Evolutionary conservation across 257 asterid genomes (phyloP), one percentile per base, ranked within the genome.

Genomic region (Plantago ovata): DNA sequence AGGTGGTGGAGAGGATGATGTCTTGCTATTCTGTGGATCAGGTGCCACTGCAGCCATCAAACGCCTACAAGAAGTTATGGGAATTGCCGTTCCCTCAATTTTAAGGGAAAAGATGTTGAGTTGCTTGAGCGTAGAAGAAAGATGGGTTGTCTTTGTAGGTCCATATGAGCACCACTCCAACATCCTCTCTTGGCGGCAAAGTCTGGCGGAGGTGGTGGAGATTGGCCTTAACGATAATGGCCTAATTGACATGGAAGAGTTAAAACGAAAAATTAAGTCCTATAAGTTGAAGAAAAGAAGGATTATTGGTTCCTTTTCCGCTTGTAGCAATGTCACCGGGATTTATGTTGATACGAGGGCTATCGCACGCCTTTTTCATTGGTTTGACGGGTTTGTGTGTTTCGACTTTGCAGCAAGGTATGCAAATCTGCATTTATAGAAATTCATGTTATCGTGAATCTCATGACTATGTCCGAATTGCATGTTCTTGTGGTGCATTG

Each of bases 141-240:
- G 86, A 61, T 86, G 90, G 94, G 82, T 81, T 1, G 84, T 81
- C 1, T 68, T 84, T 16, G 75, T 86, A 0, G 95, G 95, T 0
- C 94, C 95, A 1, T 84, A 79, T 49, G 95, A 86, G 61, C 94
- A 84, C 74, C 94, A 86, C 65, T 84, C 95, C 10, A 86, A 86
- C 65, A 60, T 86, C 16, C 85, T 84, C 41, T 76, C 95, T 0
- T 86, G 95, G 95, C 77, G 88, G 49, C 82, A 78, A 39, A 86
- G 86, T 79, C 69, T 86, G 38, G 90, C 90, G 2, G 87, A 86
- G 58, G 95, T 86, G 32, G 80, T 84, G 52, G 95, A 86, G 70
- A 86, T 86, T 33, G 84, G 86, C 24, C 60, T 79, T 22, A 80
- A 81, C 62, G 63, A 28, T 1, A 49, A n/a, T 9, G 95, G 95